Percentiles rank a stretch among this genome's conserved stretches.
These are phyloP conservation scores for Tympanopsis confertula DNA, from an alignment of 2,329 filamentous ascomycete species.

Conservation along the genomic window DNA sequence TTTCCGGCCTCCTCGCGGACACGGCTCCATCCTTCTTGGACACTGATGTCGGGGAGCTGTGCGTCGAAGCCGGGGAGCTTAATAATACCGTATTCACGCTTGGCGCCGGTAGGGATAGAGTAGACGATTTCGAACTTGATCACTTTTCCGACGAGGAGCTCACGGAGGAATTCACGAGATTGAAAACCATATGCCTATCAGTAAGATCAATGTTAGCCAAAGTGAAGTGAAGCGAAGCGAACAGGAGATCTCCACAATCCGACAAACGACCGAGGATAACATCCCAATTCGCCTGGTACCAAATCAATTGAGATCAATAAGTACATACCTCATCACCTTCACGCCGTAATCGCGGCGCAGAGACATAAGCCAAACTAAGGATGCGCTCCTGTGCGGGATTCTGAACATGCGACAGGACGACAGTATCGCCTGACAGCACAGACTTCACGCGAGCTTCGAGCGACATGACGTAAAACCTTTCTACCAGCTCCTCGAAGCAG, in stretches of 20 bases:
- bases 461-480: no score
- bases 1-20: conserved; percentile 80
- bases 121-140: conserved; percentile 80
- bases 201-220: not conserved
- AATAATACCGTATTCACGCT: conserved; percentile 79
- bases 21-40: conserved; percentile 85
- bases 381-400: not conserved
- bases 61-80: conserved; percentile 61
- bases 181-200: conserved; percentile 74
- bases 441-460: not conserved
- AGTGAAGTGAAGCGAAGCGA: no score
- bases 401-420: not conserved
- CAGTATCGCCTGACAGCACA: conserved; percentile 1
- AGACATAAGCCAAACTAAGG: conserved; percentile 1
- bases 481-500: no score
- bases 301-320: not conserved
- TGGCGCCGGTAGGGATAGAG: conserved; percentile 64
- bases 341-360: not conserved
- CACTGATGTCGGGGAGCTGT: conserved; percentile 67
- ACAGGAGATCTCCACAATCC: not conserved
- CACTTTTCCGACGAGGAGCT: conserved; percentile 72
- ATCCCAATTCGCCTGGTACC: not conserved
- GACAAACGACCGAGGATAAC: not conserved
- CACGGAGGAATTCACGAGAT: conserved; percentile 84
- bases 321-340: conserved; percentile 1